phyloP scores from a whole-genome alignment of 106 monocot species.

The Triglochin maritima region DNA sequence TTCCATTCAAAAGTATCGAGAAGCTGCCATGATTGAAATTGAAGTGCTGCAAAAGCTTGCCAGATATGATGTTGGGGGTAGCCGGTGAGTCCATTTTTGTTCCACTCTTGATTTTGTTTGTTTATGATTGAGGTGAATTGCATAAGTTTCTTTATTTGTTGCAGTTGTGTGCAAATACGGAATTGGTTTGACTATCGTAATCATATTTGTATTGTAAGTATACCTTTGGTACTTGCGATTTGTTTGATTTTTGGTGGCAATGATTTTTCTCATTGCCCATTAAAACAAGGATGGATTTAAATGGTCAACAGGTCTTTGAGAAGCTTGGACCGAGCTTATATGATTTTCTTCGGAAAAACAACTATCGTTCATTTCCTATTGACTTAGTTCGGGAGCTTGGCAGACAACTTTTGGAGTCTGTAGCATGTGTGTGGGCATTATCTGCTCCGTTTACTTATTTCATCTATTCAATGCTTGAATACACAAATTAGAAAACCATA shows the following conservation, averaged over 20 bases:
- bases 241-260: constrained; percentile 20
- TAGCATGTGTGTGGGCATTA: constrained; percentile 63
- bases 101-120: constrained; percentile 1
- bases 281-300: constrained; percentile 17
- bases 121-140: constrained; percentile 26
- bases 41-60: constrained; percentile 83
- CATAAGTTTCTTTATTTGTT: constrained; percentile 36
- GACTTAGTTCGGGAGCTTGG: constrained; percentile 93
- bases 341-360: constrained; percentile 89
- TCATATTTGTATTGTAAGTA: constrained; percentile 99
- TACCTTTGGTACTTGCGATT: constrained; percentile 24
- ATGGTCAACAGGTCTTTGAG: constrained; percentile 85
- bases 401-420: constrained; percentile 95
- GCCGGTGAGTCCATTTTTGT: constrained; percentile 40
- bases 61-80: constrained; percentile 55
- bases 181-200: constrained; percentile 99
- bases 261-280: constrained; percentile 8
- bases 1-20: constrained; percentile 78
- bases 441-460: constrained; percentile 3
- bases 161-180: constrained; percentile 99
- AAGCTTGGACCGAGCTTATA: constrained; percentile 98
- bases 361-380: constrained; percentile 90
- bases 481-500: not conserved
- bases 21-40: constrained; percentile 95
- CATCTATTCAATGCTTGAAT: not conserved